A percentile compares a stretch with the other conserved stretches of the same genome.
phyloP scores from a whole-genome alignment of 345 rosid genomes.

The Eutrema japonicum region DNA sequence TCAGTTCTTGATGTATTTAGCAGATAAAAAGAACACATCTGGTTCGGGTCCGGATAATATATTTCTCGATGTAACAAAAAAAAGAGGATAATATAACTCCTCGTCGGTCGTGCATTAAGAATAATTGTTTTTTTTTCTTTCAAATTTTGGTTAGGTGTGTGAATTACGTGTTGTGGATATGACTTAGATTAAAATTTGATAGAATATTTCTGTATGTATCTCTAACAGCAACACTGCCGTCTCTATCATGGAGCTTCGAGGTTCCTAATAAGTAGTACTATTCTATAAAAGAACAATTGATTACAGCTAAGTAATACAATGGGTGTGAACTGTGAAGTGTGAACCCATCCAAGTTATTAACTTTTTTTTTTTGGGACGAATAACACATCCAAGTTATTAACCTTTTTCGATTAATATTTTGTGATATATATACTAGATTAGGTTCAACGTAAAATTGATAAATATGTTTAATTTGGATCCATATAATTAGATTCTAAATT shows the following conservation, averaged over 20 bases:
- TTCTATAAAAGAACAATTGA: slow-evolving; percentile 26
- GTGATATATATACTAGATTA: too few relatives aligned
- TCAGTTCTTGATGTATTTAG: not conserved
- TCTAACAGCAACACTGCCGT: slow-evolving; percentile 30
- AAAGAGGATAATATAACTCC: not conserved
- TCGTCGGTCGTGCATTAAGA: slow-evolving; percentile 23
- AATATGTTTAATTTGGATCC: too few relatives aligned
- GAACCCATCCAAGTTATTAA: slow-evolving; percentile 8
- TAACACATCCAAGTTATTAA: too few relatives aligned
- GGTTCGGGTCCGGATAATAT: not conserved
- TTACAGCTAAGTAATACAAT: slow-evolving; percentile 28
- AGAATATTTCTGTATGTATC: not conserved
- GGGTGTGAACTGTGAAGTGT: slow-evolving; percentile 15
- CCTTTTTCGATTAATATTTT: not conserved
- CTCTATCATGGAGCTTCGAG: slow-evolving; percentile 31
- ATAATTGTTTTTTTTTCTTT: slow-evolving; percentile 21
- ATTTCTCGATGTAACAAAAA: not conserved
- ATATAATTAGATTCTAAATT: too few relatives aligned
- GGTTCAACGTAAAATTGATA: too few relatives aligned
- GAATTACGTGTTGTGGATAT: slow-evolving; percentile 14
- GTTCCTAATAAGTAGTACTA: slow-evolving; percentile 19
- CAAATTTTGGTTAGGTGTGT: not conserved
- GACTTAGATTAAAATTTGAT: not conserved
- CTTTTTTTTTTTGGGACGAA: not conserved
- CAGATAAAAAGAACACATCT: not conserved